Percentiles rank a stretch among this genome's conserved stretches.
phyloP scores from a whole-genome alignment of 768 basidiomycete genomes.

The Amanita inopinata region DNA sequence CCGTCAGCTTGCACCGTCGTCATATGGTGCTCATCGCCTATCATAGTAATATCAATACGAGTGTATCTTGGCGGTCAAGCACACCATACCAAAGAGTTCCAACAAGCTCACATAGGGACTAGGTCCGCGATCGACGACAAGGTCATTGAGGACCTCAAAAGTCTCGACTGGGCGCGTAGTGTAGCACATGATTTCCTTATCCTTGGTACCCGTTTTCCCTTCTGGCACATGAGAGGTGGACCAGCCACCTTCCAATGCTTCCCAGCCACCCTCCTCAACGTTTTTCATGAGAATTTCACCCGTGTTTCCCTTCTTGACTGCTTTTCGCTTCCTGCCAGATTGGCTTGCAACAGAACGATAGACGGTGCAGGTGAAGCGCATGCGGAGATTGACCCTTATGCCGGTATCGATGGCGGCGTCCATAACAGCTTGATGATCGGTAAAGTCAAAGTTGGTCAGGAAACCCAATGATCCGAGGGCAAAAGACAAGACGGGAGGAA shows the following conservation, averaged over 20 bases:
- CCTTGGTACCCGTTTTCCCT: slow-evolving; percentile 47
- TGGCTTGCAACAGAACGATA: slow-evolving; percentile 83
- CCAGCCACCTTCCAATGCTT: slow-evolving; percentile 83
- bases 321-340: slow-evolving; percentile 58
- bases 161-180: slow-evolving; percentile 90
- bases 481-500: slow-evolving; percentile 97
- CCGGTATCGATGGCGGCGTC: slow-evolving; percentile 84
- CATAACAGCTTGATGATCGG: slow-evolving; percentile 77
- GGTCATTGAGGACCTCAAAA: slow-evolving; percentile 93
- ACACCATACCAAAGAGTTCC: slow-evolving; percentile 83
- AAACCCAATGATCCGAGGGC: slow-evolving; percentile 96
- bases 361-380: slow-evolving; percentile 99
- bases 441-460: slow-evolving; percentile 93
- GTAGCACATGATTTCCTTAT: slow-evolving; percentile 98
- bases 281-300: slow-evolving; percentile 98
- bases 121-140: slow-evolving; percentile 96
- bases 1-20: slow-evolving; percentile 99
- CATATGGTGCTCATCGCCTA: slow-evolving; percentile 98
- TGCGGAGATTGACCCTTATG: slow-evolving; percentile 93
- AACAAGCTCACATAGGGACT: slow-evolving; percentile 95
- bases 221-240: slow-evolving; percentile 33
- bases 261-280: slow-evolving; percentile 87
- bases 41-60: background rate
- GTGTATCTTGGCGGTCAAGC: background rate
- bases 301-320: slow-evolving; percentile 87